Conservation (phyloP, 768 basidiomycete genomes). For the Leucosporidium yakuticum region DNA sequence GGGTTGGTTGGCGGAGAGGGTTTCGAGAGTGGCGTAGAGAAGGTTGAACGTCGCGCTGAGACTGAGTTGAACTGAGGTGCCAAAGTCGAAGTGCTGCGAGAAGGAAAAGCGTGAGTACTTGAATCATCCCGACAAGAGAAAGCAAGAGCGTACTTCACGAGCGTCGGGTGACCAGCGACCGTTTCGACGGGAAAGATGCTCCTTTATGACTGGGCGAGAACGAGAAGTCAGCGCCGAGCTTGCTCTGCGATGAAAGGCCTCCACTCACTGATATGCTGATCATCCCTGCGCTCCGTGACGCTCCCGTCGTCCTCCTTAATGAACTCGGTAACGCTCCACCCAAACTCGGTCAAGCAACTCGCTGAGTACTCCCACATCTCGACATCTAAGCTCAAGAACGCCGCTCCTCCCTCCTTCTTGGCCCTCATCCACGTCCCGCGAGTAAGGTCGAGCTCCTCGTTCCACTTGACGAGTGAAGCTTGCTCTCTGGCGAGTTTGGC, state of each 20-base stretch:
- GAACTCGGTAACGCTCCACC: conserved; percentile 23
- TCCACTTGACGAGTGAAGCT: neutral
- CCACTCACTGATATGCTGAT: conserved; percentile 15
- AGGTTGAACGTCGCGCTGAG: conserved; percentile 1
- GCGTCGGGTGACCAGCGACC: conserved; percentile 9
- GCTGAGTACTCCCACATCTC: conserved; percentile 25
- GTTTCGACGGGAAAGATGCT: conserved; percentile 13
- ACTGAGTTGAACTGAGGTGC: conserved; percentile 6
- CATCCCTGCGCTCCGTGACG: conserved; percentile 11
- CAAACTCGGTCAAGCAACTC: conserved; percentile 20
- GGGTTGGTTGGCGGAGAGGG: conserved; percentile 14
- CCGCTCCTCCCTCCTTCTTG: conserved; percentile 3
- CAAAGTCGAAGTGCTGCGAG: conserved; percentile 26
- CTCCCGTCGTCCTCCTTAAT: neutral
- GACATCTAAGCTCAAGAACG: conserved; percentile 29
- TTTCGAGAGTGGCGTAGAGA: conserved; percentile 19
- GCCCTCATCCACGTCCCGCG: conserved; percentile 15
- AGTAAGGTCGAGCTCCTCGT: conserved; percentile 10
- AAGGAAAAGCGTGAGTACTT: no score
- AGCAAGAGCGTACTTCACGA: conserved; percentile 10
- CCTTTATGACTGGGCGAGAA: conserved; percentile 15
- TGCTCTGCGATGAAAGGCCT: neutral
- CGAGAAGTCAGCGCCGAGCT: neutral
- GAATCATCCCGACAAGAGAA: no score
- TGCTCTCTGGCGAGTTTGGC: conserved; percentile 6